Evolutionary conservation across 2,329 filamentous ascomycete genomes (phyloP), one percentile per base, ranked within the genome.

Genomic region (Cladorrhinum sp.): DNA sequence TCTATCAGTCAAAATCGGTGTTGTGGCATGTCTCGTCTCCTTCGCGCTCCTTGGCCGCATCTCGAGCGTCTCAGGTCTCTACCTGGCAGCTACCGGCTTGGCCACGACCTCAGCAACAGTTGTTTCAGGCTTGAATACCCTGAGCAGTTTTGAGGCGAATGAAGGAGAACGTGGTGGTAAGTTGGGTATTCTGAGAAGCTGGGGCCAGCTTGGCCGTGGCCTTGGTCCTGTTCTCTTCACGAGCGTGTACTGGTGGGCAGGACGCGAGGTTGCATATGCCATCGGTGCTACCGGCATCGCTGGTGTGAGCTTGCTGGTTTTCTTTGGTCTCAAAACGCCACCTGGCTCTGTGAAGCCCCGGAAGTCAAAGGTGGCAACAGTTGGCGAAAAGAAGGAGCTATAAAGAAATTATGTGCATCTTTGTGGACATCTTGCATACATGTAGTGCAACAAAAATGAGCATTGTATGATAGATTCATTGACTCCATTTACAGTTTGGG

Each of bases 161-260:
- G 87, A 89, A 62, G 84, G 82, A 38, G 93, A 98, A 76, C 82
- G 93, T 45, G 95, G 95, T 2, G 87, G 87, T 51, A 96, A 96
- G 71, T 78, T 99, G 55, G 95, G 95, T 2, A 88, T 91, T 60
- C 82, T 98, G 67, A 82, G 95, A 25, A 86, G 82, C 67, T 87
- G 81, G 87, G 93, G 95, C 5, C 95, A 99, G 79, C 83, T 93
- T 3, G 95, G 95, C 2, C 84, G 95, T 32, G 92, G 93, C 0
- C 74, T 96, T 10, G 95, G 95, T 0, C 95, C 95, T 0, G 74
- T 99, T 3, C 77, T 96, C 36, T 99, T 99, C 72, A 98, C 95
- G 64, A 92, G 91, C 53, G 80, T 99, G 59, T 99, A 99, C 77
- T 99, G 95, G 95, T 99, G 95, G 95, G 93, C 92, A 6, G 95